phyloP scores from a whole-genome alignment of 352 stramenopile species.

The Phytophthora agathidicida region DNA sequence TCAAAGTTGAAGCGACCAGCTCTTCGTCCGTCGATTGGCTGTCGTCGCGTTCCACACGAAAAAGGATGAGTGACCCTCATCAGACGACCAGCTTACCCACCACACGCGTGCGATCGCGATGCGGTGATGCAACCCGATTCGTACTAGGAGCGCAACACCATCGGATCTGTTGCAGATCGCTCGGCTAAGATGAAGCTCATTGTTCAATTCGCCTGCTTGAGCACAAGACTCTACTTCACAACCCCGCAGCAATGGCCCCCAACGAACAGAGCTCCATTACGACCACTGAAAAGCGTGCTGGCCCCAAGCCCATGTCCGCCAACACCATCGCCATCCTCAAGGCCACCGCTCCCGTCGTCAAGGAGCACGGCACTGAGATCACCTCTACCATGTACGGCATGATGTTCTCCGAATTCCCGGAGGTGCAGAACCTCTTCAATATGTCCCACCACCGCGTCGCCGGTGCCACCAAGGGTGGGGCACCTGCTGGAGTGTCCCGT shows the following conservation, averaged over 20 bases:
- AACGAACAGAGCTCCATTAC: constrained; percentile 10
- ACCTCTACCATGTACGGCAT: constrained; percentile 70
- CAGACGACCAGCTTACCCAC: too few species aligned
- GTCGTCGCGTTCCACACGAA: too few species aligned
- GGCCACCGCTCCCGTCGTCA: constrained; percentile 67
- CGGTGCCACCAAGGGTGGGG: constrained; percentile 34
- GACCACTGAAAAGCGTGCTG: constrained; percentile 1
- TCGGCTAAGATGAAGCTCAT: too few species aligned
- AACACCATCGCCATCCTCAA: constrained; percentile 65
- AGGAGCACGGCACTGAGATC: constrained; percentile 63
- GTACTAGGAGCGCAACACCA: too few species aligned
- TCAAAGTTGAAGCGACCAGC: too few species aligned
- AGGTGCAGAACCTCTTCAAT: constrained; percentile 78
- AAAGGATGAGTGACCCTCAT: too few species aligned
- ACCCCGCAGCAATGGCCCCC: constrained; percentile 16
- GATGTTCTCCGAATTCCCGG: constrained; percentile 71
- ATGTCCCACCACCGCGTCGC: constrained; percentile 62
- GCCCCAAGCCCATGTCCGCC: constrained; percentile 38
- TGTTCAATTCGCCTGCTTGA: constrained; percentile 17
- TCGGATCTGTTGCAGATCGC: too few species aligned
- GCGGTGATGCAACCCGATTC: too few species aligned
- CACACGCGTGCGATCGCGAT: too few species aligned
- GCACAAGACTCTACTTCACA: constrained; percentile 1
- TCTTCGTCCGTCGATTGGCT: too few species aligned
- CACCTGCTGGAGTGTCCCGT: constrained; percentile 30